Conservation (phyloP, 1,284 basidiomycete genomes). For the Austropuccinia psidii region DNA sequence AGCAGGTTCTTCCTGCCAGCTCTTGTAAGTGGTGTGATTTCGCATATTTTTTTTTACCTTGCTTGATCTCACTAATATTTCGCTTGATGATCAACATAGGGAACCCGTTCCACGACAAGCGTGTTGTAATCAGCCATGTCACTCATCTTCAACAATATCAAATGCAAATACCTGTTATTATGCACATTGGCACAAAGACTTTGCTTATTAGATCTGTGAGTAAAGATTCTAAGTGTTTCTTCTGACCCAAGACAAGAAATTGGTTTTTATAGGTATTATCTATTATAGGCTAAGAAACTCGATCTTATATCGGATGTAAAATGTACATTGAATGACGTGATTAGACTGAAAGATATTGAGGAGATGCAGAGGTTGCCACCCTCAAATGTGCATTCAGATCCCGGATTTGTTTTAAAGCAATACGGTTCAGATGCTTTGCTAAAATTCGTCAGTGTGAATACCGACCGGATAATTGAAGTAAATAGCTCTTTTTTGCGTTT, state of each 20-base stretch:
- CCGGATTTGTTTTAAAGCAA: constrained; percentile 33
- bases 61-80: not conserved
- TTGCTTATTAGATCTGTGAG: constrained; percentile 47
- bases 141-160: constrained; percentile 38
- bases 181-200: constrained; percentile 37
- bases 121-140: constrained; percentile 36
- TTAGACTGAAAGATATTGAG: constrained; percentile 57
- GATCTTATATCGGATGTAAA: constrained; percentile 36
- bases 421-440: constrained; percentile 15
- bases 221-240: not conserved
- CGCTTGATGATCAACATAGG: not conserved
- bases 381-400: constrained; percentile 29
- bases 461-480: constrained; percentile 35
- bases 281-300: constrained; percentile 38
- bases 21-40: constrained; percentile 19
- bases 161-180: constrained; percentile 39
- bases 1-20: constrained; percentile 36
- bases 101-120: constrained; percentile 36
- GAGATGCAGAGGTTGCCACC: constrained; percentile 60
- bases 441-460: constrained; percentile 36
- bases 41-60: not conserved
- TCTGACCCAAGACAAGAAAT: not conserved
- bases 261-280: not conserved
- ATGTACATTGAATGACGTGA: constrained; percentile 45
- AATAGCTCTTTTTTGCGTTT: not conserved